These are phyloP conservation scores for Beauveria bassiana DNA, from an alignment of 2,329 filamentous ascomycete species.

Conservation along the genomic window DNA sequence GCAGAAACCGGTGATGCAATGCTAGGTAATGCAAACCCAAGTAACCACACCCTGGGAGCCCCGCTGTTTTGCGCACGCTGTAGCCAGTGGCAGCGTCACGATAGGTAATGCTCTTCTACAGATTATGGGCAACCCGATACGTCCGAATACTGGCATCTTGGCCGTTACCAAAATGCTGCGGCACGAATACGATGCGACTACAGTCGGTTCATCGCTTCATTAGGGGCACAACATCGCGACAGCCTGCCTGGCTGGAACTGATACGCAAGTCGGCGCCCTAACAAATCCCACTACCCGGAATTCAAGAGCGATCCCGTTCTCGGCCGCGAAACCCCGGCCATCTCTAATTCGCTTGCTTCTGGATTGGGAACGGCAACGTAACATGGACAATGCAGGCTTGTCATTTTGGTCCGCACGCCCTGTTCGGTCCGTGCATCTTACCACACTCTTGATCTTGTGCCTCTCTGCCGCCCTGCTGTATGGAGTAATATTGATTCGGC, in stretches of 20 bases:
- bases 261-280: neutral
- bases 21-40: neutral
- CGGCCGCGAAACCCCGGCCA: neutral
- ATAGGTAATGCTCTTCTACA: conserved; percentile 5
- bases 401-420: neutral
- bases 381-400: neutral
- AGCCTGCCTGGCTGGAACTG: neutral
- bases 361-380: neutral
- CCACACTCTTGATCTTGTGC: neutral
- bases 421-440: neutral
- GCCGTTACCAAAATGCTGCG: neutral
- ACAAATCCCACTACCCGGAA: neutral
- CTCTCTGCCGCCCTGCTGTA: neutral
- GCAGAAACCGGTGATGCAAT: conserved; percentile 2
- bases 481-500: neutral
- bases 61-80: neutral
- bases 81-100: conserved; percentile 1
- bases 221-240: neutral
- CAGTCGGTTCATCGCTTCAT: neutral
- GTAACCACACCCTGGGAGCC: neutral
- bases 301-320: neutral
- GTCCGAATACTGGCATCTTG: neutral
- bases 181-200: too few species aligned
- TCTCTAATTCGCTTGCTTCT: neutral
- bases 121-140: neutral